Base-by-base conservation (phyloP, 192 early-diverging fungal species). In the Dissophora ornata region DNA sequence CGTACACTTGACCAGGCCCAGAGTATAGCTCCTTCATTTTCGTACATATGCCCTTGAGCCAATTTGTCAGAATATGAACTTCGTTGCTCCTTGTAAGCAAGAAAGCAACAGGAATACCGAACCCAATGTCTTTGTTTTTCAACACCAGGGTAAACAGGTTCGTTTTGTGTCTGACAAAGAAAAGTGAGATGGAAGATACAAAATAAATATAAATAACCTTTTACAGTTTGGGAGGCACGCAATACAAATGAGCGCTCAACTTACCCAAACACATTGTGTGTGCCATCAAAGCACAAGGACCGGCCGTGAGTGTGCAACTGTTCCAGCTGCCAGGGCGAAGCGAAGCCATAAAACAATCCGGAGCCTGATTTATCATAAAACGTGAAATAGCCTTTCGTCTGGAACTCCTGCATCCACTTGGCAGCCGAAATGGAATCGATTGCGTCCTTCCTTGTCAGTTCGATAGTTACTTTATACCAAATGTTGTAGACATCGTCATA, bases 401-500 rank as follows among this genome's bases (percentile, higher is more conserved):
- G 42, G 26, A 65, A 22, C 52, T 65, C 29, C 42, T 65, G 26
- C 51, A 65, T 53, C 51, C 62, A 65, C 29, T 46, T 44, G 6
- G 25, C 38, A 1, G 64, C 56, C 24, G 57, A 19, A 25, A 36
- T 21, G 2, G 42, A 4, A 16, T 56, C 33, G n/a, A n/a, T n/a
- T 11, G 13, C 10, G 19, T 67, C 64, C 42, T 67, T 67, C n/a
- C 54, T 16, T 44, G 49, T 57, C 19, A 2, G 21, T 22, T 5
- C n/a, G 1, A 11, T 13, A 4, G 45, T 49, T 3, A 57, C 57
- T 1, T 12, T 29, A 22, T 57, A 67, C 54, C 44, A 67, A 10
- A 57, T 34, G 24, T 67, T 67, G 24, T 65, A 73, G 0, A 73
- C 70, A 46, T 73, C 62, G 30, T 73, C 70, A 28, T 57, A 71